Base-by-base conservation (phyloP, 805 yeast species). In the Suhomyces sp. region DNA sequence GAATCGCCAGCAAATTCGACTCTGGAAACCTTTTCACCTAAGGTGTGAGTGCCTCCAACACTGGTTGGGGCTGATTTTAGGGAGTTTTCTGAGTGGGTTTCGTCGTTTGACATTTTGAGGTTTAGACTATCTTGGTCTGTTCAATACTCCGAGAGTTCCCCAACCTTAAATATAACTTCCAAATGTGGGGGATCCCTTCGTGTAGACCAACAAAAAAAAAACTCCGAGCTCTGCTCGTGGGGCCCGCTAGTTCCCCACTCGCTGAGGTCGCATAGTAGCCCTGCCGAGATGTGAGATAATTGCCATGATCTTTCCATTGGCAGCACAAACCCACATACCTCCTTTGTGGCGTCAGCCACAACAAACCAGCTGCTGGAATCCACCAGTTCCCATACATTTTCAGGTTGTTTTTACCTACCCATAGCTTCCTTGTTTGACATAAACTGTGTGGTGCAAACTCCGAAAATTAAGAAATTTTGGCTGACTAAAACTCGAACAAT, bases 1-100 rank as follows among this genome's bases (percentile, higher is more conserved):
- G 63, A 60, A 1, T 63, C 72, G 3, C 75, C 77, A 15, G 64
- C 31, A 29, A 47, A 24, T 9, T 15, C 38, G 24, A 52, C 31
- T 48, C 26, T 41, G 24, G 46, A 24, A 2, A 48, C 41, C 24
- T 38, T 38, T 38, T 38, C 42, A 17, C 3, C 6, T 6, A 38
- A 17, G 42, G 22, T 9, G 23, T 38, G 42, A 19, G 24, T 38
- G 8, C 44, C 44, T 12, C 38, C 49, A 15, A 35, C 19, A 15
- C n/a, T 19, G 19, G 44, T 47, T 15, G 44, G 49, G 33, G 22
- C 17, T 1, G 49, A 35, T 36, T 48, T 48, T 6, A 27, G 12
- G 36, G 38, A 22, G 24, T 33, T 23, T 12, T 47, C 49, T 10
- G 49, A 47, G 12, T 46, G 48, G 15, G 27, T 46, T 13, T 46